Evolutionary conservation across 2,329 filamentous ascomycete genomes (phyloP).

Genomic region (Escovopsis sp.): DNA sequence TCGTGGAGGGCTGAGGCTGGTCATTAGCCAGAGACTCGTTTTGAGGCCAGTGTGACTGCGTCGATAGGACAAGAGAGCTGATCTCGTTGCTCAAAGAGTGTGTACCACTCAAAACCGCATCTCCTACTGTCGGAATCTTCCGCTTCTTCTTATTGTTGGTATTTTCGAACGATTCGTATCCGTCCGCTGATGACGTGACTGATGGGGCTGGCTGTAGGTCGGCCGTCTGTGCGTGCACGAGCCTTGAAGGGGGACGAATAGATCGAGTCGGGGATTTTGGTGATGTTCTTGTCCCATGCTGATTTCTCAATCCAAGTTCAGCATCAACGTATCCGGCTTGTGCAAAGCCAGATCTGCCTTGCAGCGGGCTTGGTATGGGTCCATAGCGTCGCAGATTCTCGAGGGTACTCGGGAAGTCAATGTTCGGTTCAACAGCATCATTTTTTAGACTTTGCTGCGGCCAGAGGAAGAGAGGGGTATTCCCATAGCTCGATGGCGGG

Average conservation of each 20-base stretch:
- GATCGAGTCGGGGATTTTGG: constrained; percentile 30
- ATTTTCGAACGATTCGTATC: constrained; percentile 95
- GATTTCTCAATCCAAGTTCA: constrained; percentile 23
- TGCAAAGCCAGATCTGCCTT: constrained; percentile 23
- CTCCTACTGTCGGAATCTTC: constrained; percentile 85
- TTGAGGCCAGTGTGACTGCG: constrained; percentile 9
- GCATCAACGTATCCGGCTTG: constrained; percentile 49
- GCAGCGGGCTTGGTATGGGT: constrained; percentile 10
- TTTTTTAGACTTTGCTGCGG: constrained; percentile 40
- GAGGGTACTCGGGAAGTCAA: constrained; percentile 9
- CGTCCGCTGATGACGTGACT: constrained; percentile 58
- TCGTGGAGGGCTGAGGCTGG: constrained; percentile 13
- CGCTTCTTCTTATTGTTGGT: constrained; percentile 99
- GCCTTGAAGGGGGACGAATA: constrained; percentile 26
- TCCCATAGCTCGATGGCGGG: constrained; percentile 57
- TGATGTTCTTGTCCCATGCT: constrained; percentile 28
- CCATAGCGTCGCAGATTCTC: constrained; percentile 12
- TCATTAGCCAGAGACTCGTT: constrained; percentile 19
- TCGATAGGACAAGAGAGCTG: constrained; percentile 20
- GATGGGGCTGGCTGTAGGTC: constrained; percentile 47
- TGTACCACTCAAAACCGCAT: constrained; percentile 34
- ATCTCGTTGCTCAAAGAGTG: constrained; percentile 25
- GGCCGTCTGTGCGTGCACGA: constrained; percentile 28
- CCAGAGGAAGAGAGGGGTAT: constrained; percentile 55
- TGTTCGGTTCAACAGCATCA: constrained; percentile 16